Conservation (phyloP, 345 rosid species). For the Barbarea vulgaris region DNA sequence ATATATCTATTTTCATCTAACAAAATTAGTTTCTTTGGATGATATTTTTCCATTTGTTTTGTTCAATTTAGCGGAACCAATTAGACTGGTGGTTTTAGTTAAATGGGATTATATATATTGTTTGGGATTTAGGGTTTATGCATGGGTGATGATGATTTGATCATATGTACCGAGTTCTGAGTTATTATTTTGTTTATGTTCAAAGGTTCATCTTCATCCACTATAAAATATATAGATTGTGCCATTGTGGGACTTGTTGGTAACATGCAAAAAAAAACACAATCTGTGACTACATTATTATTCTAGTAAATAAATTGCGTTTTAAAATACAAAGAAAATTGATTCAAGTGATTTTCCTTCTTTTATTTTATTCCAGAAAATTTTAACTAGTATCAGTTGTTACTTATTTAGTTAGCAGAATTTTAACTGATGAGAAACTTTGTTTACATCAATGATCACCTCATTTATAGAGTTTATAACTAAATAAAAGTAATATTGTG, state of each 20-base stretch:
- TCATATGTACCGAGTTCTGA: not conserved
- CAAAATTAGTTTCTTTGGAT: not conserved
- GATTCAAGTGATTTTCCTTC: not conserved
- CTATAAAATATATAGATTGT: not conserved
- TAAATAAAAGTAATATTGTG: not conserved
- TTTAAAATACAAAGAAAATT: not conserved
- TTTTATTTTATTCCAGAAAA: not conserved
- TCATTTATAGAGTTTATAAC: not conserved
- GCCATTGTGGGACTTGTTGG: not conserved
- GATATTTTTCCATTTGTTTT: not conserved
- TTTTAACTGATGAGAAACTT: not conserved
- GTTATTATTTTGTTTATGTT: not conserved
- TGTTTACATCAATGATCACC: not conserved
- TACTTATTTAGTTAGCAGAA: not conserved
- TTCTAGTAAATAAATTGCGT: not conserved
- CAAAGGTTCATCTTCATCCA: not conserved
- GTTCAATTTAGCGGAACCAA: not conserved
- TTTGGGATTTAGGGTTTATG: constrained; percentile 19
- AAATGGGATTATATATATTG: not conserved
- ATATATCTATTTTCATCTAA: not conserved
- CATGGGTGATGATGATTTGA: not conserved
- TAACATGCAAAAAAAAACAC: not conserved
- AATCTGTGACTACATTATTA: not conserved
- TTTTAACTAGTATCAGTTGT: not conserved
- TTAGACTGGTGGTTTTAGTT: not conserved